A percentile compares a stretch with the other conserved stretches of the same genome.
phyloP scores from a whole-genome alignment of 768 basidiomycete genomes.

The Termitomyces sp. region DNA sequence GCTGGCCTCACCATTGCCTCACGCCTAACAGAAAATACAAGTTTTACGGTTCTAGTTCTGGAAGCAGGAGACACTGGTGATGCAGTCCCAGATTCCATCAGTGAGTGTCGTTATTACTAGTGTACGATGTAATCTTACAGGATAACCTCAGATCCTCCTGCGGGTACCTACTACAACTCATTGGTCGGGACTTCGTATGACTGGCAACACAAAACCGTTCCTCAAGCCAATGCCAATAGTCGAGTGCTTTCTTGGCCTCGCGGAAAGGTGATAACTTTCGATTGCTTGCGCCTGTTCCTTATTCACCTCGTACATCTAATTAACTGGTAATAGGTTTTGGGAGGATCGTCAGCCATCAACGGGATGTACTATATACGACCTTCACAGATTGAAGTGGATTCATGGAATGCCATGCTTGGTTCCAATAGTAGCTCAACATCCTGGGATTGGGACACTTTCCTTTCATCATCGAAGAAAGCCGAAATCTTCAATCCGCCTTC shows the following conservation, averaged over 20 bases:
- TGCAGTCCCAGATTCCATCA: slow-evolving; percentile 26
- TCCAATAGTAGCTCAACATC: slow-evolving; percentile 24
- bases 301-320: not conserved
- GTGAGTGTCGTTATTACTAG: slow-evolving; percentile 20
- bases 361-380: slow-evolving; percentile 65
- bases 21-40: slow-evolving; percentile 31
- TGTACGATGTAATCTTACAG: not conserved
- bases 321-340: slow-evolving; percentile 41
- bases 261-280: slow-evolving; percentile 42
- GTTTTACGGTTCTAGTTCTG: slow-evolving; percentile 32
- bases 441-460: slow-evolving; percentile 43
- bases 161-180: slow-evolving; percentile 48
- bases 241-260: slow-evolving; percentile 52
- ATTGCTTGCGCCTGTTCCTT: not conserved
- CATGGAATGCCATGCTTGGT: slow-evolving; percentile 35
- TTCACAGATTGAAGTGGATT: slow-evolving; percentile 40
- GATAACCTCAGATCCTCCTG: slow-evolving; percentile 40
- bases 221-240: slow-evolving; percentile 41
- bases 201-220: slow-evolving; percentile 49
- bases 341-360: slow-evolving; percentile 68
- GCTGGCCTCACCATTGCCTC: slow-evolving; percentile 35
- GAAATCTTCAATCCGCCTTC: slow-evolving; percentile 52
- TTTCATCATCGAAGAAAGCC: slow-evolving; percentile 39
- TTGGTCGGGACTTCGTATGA: slow-evolving; percentile 47
- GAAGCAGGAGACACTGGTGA: slow-evolving; percentile 46